phyloP scores from a whole-genome alignment of 345 rosid species.

The Populus alba region DNA sequence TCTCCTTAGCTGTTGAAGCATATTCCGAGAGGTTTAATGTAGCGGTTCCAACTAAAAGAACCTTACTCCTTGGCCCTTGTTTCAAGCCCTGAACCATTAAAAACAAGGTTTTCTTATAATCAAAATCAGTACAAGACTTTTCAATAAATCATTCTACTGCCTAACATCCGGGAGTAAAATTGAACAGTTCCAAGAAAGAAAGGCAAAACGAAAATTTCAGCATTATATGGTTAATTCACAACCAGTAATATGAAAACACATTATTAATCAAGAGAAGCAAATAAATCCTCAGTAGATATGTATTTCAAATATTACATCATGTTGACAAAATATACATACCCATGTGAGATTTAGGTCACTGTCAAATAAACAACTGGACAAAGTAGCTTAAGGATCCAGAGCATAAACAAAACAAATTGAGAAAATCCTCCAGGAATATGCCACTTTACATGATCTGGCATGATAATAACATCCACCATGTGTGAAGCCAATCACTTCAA shows the following conservation, averaged over 20 bases:
- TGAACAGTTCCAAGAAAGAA: too few relatives aligned
- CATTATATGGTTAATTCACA: too few relatives aligned
- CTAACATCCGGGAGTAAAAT: too few relatives aligned
- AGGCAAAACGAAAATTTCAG: too few relatives aligned
- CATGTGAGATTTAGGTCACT: not conserved
- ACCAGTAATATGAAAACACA: too few relatives aligned
- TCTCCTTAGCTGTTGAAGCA: constrained; percentile 47
- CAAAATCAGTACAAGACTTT: not conserved
- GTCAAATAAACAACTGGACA: not conserved
- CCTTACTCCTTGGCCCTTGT: constrained; percentile 51
- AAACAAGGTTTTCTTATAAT: not conserved
- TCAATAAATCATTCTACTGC: not conserved
- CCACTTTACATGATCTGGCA: constrained; percentile 1
- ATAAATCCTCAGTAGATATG: too few relatives aligned
- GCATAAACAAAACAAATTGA: not conserved
- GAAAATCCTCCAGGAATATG: constrained; percentile 12
- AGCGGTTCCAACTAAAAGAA: constrained; percentile 51
- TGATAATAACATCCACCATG: constrained; percentile 11
- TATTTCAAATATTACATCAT: too few relatives aligned
- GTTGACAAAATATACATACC: too few relatives aligned
- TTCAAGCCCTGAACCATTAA: constrained; percentile 35
- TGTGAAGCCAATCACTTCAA: constrained; percentile 4
- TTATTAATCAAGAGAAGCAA: too few relatives aligned
- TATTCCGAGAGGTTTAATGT: constrained; percentile 62
- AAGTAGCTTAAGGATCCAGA: not conserved